Base-by-base conservation (phyloP, 768 basidiomycete genomes). In the Trametes maxima region DNA sequence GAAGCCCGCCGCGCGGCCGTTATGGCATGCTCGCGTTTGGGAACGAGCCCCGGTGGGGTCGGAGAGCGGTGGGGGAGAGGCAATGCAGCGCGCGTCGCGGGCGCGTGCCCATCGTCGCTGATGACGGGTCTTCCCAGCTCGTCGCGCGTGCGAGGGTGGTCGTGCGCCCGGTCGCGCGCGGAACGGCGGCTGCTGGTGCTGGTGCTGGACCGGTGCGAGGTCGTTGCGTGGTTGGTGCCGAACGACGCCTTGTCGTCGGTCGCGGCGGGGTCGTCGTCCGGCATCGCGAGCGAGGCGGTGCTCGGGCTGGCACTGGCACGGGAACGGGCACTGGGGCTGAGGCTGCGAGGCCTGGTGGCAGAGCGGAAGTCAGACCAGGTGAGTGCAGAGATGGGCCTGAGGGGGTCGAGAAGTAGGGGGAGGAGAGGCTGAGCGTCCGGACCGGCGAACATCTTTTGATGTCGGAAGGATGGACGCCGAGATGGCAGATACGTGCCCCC, bases 321-420 rank as follows among this genome's bases (percentile, higher is more conserved):
- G n/a, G 21, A 22, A 7, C 24, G 45, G 6, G 21, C 14, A 22
- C 45, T 19, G 19, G 45, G 45, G 45, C 10, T n/a, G 39, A n/a
- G 39, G 39, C 39, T 40, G 14, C 17, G 43, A 59, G 59, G 63
- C 36, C 57, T 64, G 16, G 66, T 59, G 56, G 62, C 62, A 46
- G 68, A 67, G 46, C 61, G 68, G 50, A 69, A 50, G 59, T 66
- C 68, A 19, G 68, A 68, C 68, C 68, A 71, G 54, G 67, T 67
- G 55, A 72, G 65, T 37, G 68, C 66, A 56, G 70, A 72, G 57
- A 69, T 54, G 39, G 65, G 66, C 46, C 59, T 59, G 57, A 70
- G 62, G 57, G 61, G 62, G 56, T 58, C 56, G 46, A 63, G 62
- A 54, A 63, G 60, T 53, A 69, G 62, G 45, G 69, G 69, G 21